These are phyloP conservation scores for Backusella westeae DNA, from an alignment of 192 early-diverging fungal species.

Conservation along the genomic window DNA sequence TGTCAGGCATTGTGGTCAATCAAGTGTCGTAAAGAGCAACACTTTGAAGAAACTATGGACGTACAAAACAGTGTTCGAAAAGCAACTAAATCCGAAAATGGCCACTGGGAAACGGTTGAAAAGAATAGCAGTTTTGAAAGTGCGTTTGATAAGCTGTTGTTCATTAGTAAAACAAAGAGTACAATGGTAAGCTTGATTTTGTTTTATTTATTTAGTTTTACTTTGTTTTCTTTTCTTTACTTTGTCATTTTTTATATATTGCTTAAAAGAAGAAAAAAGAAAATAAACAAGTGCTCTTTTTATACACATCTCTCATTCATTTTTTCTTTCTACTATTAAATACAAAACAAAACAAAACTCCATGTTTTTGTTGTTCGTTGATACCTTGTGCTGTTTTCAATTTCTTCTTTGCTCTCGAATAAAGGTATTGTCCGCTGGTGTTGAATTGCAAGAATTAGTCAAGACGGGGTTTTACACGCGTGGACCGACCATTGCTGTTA, in stretches of 20 bases:
- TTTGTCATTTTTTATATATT: neutral
- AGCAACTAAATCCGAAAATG: slow-evolving; percentile 8
- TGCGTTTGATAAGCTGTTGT: slow-evolving; percentile 52
- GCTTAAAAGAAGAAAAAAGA: neutral
- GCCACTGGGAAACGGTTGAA: slow-evolving; percentile 12
- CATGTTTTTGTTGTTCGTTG: neutral
- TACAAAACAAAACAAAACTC: neutral
- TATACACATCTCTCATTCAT: neutral
- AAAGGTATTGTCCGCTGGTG: slow-evolving; percentile 78
- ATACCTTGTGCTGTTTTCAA: neutral
- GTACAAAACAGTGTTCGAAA: slow-evolving; percentile 37
- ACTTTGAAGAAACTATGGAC: slow-evolving; percentile 32
- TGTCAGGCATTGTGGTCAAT: slow-evolving; percentile 73
- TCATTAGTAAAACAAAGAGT: slow-evolving; percentile 59
- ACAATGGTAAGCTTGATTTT: slow-evolving; percentile 56
- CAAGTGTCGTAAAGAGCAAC: slow-evolving; percentile 48
- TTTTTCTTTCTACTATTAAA: neutral
- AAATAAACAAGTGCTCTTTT: slow-evolving; percentile 17
- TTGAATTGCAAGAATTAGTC: slow-evolving; percentile 79
- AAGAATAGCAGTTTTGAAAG: slow-evolving; percentile 15
- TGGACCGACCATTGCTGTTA: slow-evolving; percentile 78
- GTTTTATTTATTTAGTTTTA: neutral
- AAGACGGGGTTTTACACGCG: slow-evolving; percentile 69
- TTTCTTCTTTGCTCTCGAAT: neutral
- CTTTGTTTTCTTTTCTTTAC: neutral